Conservation (phyloP, 148 eudicot species). For the Selenicereus undatus region DNA sequence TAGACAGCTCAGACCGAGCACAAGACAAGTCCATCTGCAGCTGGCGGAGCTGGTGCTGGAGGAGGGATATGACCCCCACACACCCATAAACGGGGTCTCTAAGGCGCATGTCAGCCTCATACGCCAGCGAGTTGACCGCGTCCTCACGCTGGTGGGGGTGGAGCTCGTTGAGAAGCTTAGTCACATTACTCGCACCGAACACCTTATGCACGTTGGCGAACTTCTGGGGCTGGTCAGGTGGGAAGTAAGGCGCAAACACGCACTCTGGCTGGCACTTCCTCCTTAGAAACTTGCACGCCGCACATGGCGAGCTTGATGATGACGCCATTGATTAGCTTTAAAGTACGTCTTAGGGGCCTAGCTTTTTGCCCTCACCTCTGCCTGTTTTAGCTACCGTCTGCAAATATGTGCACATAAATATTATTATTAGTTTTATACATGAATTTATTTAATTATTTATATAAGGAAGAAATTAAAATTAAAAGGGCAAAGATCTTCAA, state of each 20-base stretch:
- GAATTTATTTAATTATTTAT: background rate
- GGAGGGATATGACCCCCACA: slow-evolving; percentile 78
- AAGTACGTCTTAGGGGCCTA: no score
- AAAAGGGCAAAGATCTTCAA: slow-evolving; percentile 18
- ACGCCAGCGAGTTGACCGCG: slow-evolving; percentile 80
- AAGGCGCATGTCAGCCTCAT: slow-evolving; percentile 87
- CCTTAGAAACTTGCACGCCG: slow-evolving; percentile 84
- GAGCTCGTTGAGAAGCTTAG: slow-evolving; percentile 72
- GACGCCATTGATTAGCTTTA: slow-evolving; percentile 38
- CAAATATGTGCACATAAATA: background rate
- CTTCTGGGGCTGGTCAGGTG: slow-evolving; percentile 84
- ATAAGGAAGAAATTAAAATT: background rate
- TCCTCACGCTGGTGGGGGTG: slow-evolving; percentile 87
- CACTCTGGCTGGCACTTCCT: slow-evolving; percentile 85
- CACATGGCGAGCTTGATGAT: slow-evolving; percentile 74
- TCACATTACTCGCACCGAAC: slow-evolving; percentile 84
- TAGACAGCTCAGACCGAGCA: slow-evolving; percentile 75
- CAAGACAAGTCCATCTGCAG: slow-evolving; percentile 67
- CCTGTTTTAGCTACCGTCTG: background rate
- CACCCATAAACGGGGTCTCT: slow-evolving; percentile 90
- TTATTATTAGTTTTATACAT: no score
- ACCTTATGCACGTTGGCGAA: slow-evolving; percentile 83
- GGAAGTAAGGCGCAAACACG: slow-evolving; percentile 81
- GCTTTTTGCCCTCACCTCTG: background rate
- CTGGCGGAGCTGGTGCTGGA: slow-evolving; percentile 86